phyloP scores from a whole-genome alignment of 768 basidiomycete species.

The Inosperma sp. region DNA sequence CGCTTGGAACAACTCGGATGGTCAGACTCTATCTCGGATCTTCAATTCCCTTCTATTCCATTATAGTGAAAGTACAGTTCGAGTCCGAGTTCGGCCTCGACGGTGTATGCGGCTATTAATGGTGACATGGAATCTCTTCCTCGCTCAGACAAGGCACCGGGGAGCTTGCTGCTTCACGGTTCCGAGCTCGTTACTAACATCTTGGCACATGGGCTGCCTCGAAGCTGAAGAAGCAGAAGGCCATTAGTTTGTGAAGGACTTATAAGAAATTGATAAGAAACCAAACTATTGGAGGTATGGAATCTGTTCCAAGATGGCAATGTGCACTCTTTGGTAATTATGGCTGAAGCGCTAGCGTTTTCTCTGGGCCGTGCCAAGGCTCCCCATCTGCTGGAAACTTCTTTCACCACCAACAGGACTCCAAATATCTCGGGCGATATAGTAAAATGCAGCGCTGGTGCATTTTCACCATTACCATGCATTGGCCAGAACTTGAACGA shows the following conservation, averaged over 20 bases:
- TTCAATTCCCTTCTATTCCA: constrained; percentile 9
- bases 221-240: constrained; percentile 11
- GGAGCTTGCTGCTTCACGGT: constrained; percentile 9
- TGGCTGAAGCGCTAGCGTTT: too few relatives aligned
- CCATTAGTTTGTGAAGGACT: constrained; percentile 6
- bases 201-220: background rate
- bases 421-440: too few relatives aligned
- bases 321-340: too few relatives aligned
- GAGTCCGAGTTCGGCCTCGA: constrained; percentile 3
- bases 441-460: too few relatives aligned
- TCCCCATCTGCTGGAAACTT: too few relatives aligned
- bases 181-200: constrained; percentile 4
- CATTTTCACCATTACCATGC: too few relatives aligned
- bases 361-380: too few relatives aligned
- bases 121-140: constrained; percentile 6
- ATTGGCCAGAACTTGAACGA: too few relatives aligned
- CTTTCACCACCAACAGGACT: too few relatives aligned
- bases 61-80: constrained; percentile 9
- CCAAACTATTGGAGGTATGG: constrained; percentile 10
- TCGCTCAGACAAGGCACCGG: background rate
- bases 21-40: too few relatives aligned
- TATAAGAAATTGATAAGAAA: constrained; percentile 7
- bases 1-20: too few relatives aligned
- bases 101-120: constrained; percentile 5
- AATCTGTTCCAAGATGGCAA: too few relatives aligned